Conservation (phyloP, 2,329 filamentous ascomycete species). For the Xylariales sp. region DNA sequence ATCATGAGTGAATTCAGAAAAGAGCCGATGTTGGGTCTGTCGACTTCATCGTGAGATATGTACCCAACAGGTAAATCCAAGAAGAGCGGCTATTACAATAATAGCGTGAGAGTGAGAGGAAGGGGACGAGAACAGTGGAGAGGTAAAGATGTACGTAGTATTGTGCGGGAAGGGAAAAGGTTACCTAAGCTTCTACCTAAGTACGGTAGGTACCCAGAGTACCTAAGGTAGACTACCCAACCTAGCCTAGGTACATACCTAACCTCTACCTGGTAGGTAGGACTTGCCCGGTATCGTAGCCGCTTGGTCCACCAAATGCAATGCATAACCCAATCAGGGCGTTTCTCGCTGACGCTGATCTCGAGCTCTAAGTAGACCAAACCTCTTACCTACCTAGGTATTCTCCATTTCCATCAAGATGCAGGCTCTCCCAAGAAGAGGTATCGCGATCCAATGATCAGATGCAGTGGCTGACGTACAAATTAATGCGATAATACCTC, state of each 20-base stretch:
- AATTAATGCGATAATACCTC: no score
- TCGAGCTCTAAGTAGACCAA: no score
- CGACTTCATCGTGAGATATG: slow-evolving; percentile 1
- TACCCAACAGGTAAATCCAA: background rate
- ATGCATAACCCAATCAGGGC: slow-evolving; percentile 23
- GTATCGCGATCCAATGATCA: background rate
- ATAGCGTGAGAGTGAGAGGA: background rate
- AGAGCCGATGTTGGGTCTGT: background rate
- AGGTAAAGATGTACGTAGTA: background rate
- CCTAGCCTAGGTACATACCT: no score
- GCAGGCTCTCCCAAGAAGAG: slow-evolving; percentile 4
- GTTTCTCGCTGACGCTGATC: slow-evolving; percentile 8
- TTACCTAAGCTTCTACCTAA: no score
- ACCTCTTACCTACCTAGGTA: background rate
- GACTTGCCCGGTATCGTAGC: slow-evolving; percentile 22
- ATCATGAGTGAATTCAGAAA: slow-evolving; percentile 3
- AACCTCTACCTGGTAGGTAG: no score
- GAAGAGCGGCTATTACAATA: background rate
- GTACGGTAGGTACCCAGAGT: no score
- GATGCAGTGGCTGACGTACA: background rate
- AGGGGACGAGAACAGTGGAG: slow-evolving; percentile 14
- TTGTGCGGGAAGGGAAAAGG: background rate
- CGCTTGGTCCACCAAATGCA: slow-evolving; percentile 17
- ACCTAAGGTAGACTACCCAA: no score
- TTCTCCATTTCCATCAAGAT: background rate